A percentile compares a stretch with the other conserved stretches of the same genome.
Evolutionary conservation across 805 yeast species (phyloP).

Genomic region (Cyberlindnera mrakii): DNA sequence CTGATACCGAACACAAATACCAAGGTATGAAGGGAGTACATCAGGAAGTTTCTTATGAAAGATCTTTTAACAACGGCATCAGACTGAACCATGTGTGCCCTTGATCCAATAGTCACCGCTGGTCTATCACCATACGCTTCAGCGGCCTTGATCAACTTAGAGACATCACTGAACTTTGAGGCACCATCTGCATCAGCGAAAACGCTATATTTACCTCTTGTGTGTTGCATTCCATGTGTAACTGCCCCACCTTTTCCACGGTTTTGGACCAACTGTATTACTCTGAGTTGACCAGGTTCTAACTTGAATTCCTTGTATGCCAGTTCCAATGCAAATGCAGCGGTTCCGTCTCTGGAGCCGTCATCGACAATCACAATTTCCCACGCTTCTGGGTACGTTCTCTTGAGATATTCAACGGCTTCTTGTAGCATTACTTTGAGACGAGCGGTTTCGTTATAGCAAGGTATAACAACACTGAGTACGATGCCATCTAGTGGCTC

Average conservation of each 20-base stretch:
- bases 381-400: conserved; percentile 36
- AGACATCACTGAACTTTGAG: conserved; percentile 66
- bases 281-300: conserved; percentile 57
- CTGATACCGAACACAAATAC: conserved; percentile 87
- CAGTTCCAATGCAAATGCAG: conserved; percentile 61
- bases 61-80: conserved; percentile 96
- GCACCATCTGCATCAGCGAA: conserved; percentile 99
- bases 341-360: conserved; percentile 81
- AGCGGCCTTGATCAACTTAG: conserved; percentile 42
- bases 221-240: conserved; percentile 78
- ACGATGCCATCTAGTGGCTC: conserved; percentile 34
- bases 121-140: conserved; percentile 26
- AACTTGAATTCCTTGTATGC: conserved; percentile 38
- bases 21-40: conserved; percentile 86
- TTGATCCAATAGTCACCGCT: conserved; percentile 79
- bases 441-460: conserved; percentile 79
- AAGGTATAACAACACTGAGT: conserved; percentile 84
- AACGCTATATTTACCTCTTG: conserved; percentile 65
- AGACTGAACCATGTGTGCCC: conserved; percentile 94
- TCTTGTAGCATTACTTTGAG: conserved; percentile 69
- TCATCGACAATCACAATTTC: conserved; percentile 90
- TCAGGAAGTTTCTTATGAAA: conserved; percentile 78
- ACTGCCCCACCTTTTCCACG: conserved; percentile 98
- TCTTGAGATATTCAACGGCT: conserved; percentile 47
- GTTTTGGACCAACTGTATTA: conserved; percentile 62